Evolutionary conservation across 2,329 filamentous ascomycete species (phyloP), one percentile per base, ranked within the genome.

Genomic region (Fusarium brevicatenulatum): DNA sequence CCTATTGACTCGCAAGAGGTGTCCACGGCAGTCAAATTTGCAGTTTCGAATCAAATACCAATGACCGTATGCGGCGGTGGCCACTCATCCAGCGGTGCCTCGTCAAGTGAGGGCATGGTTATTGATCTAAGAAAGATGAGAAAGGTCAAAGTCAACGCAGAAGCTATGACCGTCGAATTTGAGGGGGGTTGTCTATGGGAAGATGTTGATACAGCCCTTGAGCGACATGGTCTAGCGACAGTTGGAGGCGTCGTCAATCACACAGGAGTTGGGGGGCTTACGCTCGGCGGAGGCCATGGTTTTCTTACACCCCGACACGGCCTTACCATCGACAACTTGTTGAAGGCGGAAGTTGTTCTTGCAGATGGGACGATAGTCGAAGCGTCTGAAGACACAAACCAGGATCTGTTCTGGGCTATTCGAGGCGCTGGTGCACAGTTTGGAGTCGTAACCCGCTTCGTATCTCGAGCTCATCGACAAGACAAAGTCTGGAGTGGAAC

Each of bases 181-280:
- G 83, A 86, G 64, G 87, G 88, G 23, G 88, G 88, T 5, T 83
- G 84, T 49, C 76, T 83, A 2, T 89, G 88, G 87, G 80, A 82
- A 63, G 85, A 89, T 73, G 86, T 91, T 12, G 88, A 91, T 66
- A 77, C 80, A 4, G 85, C 84, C 2, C 84, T 85, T 0, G 85
- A 82, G 37, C 79, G 83, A 60, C 79, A 88, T 71, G 84, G 84
- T 0, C 82, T 91, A 1, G 89, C 88, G 4, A 87, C 88, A 5
- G 89, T 91, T 0, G 89, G 88, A 9, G 89, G 89, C 3, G 90
- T 89, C 0, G 89, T 91, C 11, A 88, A 88, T 59, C 87, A 91
- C 71, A 91, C 89, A 2, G 90, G 90, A 7, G 85, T 91, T 13
- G 89, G 88, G 6, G 90, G 88, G 0, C 79, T 91, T 19, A 85